Conservation (phyloP, 2,329 filamentous ascomycete genomes). For the Trichoderma sp. region DNA sequence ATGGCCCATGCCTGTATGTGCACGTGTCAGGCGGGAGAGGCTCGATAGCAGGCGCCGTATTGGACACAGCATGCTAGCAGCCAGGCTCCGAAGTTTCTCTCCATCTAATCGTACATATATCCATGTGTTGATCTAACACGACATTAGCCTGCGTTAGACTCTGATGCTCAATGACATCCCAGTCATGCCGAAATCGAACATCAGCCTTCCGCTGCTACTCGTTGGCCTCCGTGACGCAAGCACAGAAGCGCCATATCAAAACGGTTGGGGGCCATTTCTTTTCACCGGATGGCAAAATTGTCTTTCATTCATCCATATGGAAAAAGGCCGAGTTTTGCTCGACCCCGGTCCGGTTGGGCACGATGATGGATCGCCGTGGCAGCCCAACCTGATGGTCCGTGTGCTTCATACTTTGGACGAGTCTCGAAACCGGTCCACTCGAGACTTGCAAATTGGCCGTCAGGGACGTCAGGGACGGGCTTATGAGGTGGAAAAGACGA, state of each 20-base stretch:
- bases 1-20: conserved; percentile 20
- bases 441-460: background rate
- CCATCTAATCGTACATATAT: background rate
- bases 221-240: too few species aligned
- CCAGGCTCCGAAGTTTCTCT: background rate
- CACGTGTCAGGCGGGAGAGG: conserved; percentile 17
- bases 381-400: conserved; percentile 18
- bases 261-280: background rate
- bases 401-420: background rate
- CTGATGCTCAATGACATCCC: background rate
- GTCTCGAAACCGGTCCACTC: conserved; percentile 13
- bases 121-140: background rate
- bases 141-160: background rate
- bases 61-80: background rate
- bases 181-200: too few species aligned
- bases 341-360: conserved; percentile 25
- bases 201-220: too few species aligned
- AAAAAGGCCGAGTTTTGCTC: conserved; percentile 14
- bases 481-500: background rate
- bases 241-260: too few species aligned
- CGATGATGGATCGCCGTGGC: conserved; percentile 3
- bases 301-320: background rate
- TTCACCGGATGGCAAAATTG: background rate
- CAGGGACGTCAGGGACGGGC: background rate
- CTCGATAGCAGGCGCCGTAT: conserved; percentile 1